These are phyloP conservation scores for Trichoderma koningii DNA, from an alignment of 2,329 filamentous ascomycete genomes.

Conservation along the genomic window DNA sequence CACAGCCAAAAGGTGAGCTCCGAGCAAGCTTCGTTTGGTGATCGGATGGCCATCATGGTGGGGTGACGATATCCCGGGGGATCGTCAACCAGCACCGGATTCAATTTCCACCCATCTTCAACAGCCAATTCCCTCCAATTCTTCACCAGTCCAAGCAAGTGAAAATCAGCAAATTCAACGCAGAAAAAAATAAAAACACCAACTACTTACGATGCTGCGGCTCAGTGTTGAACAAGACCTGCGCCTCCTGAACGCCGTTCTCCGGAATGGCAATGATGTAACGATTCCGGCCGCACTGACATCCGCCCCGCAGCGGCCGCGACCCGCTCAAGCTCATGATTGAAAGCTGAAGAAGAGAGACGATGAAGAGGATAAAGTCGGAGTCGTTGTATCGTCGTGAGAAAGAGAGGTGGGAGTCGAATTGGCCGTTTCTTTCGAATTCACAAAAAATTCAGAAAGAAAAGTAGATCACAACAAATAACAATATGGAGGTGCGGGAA, in stretches of 20 bases:
- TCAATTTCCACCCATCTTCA: background rate
- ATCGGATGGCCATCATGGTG: too few relatives aligned
- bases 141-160: background rate
- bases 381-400: background rate
- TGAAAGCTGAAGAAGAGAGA: background rate
- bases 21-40: too few relatives aligned
- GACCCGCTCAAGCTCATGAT: conserved; percentile 55
- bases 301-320: conserved; percentile 70
- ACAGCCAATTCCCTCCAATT: background rate
- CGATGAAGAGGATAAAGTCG: background rate
- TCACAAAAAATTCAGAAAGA: background rate
- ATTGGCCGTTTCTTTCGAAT: background rate
- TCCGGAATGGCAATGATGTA: conserved; percentile 74
- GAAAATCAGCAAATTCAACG: background rate
- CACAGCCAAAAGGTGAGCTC: background rate
- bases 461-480: background rate
- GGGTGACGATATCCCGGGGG: background rate
- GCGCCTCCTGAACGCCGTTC: conserved; percentile 56
- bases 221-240: conserved; percentile 75
- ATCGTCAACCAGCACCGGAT: background rate
- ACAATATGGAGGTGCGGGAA: background rate
- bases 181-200: background rate
- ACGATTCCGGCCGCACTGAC: conserved; percentile 82
- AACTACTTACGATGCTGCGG: conserved; percentile 67
- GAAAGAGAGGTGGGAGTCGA: background rate